Evolutionary conservation across 129 eudicot species (phyloP), one percentile per base, ranked within the genome.

Genomic region (Chrysanthemum makinoi): DNA sequence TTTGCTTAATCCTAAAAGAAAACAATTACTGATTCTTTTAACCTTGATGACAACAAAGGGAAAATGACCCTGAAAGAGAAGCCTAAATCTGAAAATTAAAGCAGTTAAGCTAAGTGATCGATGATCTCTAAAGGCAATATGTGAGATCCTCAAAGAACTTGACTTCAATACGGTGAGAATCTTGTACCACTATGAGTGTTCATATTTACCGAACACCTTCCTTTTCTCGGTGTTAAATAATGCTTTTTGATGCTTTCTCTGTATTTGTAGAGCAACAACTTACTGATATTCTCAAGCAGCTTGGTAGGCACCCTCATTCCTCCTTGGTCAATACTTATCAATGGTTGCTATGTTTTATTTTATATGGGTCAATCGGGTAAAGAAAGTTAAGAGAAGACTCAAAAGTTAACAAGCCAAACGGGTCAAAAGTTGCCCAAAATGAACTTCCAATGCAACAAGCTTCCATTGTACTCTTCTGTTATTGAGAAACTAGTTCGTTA

Each of bases 91-190:
- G 91, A 84, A 43, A 90, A 84, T n/a, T n/a, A n/a, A n/a, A n/a
- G 75, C 22, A 57, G 66, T 80, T 58, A n/a, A n/a, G 77, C 90
- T 86, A 59, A 90, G 75, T 55, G 94, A 95, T n/a, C 56, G 87
- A 90, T 26, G 91, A 90, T 39, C 91, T 95, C 3, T 82, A 72
- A 75, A 26, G 12, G 93, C 97, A 19, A 86, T 94, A 24, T 86
- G 91, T 44, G 99, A 87, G 79, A 86, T 86, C 74, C 97, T 94
- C 10, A 86, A 90, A 73, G 96, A 87, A 78, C 97, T 90, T 20
- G 99, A 95, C 87, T 95, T 95, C 84, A 90, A 95, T 60, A 95
- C 99, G 89, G 97, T 95, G 61, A 81, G 95, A 65, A 60, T 67
- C 35, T 51, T 33, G 6, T 5, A 4, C 2, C 2, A 5, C 2